phyloP scores from a whole-genome alignment of 371 early-diverging fungal species.

The Saksenaea vasiformis region DNA sequence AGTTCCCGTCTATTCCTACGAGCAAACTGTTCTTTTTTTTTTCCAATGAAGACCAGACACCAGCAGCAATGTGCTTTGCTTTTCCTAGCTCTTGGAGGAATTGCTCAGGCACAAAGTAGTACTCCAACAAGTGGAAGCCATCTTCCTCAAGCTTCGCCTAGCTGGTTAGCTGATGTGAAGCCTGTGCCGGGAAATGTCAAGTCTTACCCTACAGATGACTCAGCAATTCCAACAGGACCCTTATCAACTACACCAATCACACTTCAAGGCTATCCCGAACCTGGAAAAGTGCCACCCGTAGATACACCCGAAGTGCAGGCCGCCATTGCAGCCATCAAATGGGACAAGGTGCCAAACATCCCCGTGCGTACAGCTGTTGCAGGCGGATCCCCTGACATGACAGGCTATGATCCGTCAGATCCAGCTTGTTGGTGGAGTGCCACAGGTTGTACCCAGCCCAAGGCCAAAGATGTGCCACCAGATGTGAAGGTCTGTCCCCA shows the following conservation, averaged over 20 bases:
- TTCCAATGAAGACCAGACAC: background rate
- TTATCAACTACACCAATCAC: slow-evolving; percentile 12
- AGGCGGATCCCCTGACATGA: slow-evolving; percentile 14
- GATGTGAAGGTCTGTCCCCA: slow-evolving; percentile 26
- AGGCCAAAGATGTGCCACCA: slow-evolving; percentile 11
- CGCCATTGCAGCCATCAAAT: slow-evolving; percentile 38
- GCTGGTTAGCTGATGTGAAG: slow-evolving; percentile 18
- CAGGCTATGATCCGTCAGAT: slow-evolving; percentile 18
- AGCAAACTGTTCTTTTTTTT: too few relatives aligned
- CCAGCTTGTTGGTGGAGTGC: slow-evolving; percentile 33
- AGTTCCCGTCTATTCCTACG: too few relatives aligned
- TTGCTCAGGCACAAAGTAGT: background rate
- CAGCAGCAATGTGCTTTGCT: background rate
- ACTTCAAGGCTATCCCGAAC: slow-evolving; percentile 12
- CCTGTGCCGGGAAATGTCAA: slow-evolving; percentile 13
- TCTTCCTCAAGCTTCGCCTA: slow-evolving; percentile 10
- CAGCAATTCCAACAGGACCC: slow-evolving; percentile 32
- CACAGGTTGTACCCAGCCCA: slow-evolving; percentile 20
- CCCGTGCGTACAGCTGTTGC: slow-evolving; percentile 23
- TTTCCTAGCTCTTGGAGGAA: background rate
- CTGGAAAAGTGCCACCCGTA: slow-evolving; percentile 20
- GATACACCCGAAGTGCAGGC: slow-evolving; percentile 34
- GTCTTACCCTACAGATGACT: slow-evolving; percentile 6
- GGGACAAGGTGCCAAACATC: slow-evolving; percentile 40
- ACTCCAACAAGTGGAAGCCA: background rate